Base-by-base conservation (phyloP, 1,284 basidiomycete genomes). In the Puccinia triticina region DNA sequence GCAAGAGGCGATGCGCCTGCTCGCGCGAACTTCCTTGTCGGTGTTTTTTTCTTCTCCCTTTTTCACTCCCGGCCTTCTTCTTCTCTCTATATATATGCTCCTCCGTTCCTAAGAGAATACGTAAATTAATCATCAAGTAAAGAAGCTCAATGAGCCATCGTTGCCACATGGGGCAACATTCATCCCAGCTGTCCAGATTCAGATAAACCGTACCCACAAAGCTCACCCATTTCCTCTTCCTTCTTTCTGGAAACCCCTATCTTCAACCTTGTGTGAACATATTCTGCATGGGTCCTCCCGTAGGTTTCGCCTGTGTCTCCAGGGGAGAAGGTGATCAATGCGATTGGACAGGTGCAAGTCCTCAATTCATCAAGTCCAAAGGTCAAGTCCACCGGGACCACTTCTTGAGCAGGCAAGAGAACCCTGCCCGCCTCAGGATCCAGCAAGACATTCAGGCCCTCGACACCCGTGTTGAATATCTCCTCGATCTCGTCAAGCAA, bases 321-420 rank as follows among this genome's bases (percentile, higher is more conserved):
- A 46, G 76, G 46, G 76, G 76, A 64, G 76, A 77, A 77, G 76
- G 76, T 23, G 76, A 77, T 37, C 55, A 77, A 66, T 77, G 76
- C 34, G 76, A 77, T 29, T 77, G 76, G 76, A 77, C 37, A 5
- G 76, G 59, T 4, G 76, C 76, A 14, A 66, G 46, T 43, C 76
- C 76, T 18, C 76, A 64, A n/a, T 55, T 75, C n/a, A 75, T 75
- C 21, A 75, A 43, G 32, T 53, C 73, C 23, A 59, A 75, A 23
- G 73, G 73, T 23, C 53, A 59, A 40, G 32, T 76, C 32, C 37
- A 66, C 7, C 43, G 57, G 7, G 37, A 66, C 34, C 32, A 77
- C 12, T 37, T 66, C 23, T 29, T 53, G 16, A 66, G 10, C 18
- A 66, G 59, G 29, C 59, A 61, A 46, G 76, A 48, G 0, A 55